A percentile compares a stretch with the other conserved stretches of the same genome.
These are phyloP conservation scores for Tuber magnatum DNA, from an alignment of 495 filamentous ascomycete genomes.

Conservation along the genomic window DNA sequence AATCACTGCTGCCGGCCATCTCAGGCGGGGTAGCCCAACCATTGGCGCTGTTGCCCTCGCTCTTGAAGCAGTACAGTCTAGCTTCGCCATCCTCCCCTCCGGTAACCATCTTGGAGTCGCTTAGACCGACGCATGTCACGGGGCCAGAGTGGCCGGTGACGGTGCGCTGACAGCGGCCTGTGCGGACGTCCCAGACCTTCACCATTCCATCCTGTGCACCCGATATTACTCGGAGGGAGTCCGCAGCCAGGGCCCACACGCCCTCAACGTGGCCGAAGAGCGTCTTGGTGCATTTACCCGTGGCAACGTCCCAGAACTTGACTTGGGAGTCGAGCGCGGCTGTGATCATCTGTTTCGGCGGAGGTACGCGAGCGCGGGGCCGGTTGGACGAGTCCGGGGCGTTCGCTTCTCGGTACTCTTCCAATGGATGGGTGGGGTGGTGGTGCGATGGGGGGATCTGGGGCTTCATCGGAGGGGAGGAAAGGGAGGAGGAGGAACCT, in stretches of 20 bases:
- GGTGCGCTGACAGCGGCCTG: conserved; percentile 82
- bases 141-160: conserved; percentile 83
- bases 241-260: conserved; percentile 88
- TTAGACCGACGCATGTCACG: conserved; percentile 85
- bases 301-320: conserved; percentile 83
- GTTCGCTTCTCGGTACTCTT: conserved; percentile 45
- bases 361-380: conserved; percentile 60
- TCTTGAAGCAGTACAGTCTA: conserved; percentile 75
- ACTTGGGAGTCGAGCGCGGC: conserved; percentile 85
- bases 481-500: neutral
- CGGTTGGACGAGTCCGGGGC: conserved; percentile 51
- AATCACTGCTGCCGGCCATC: conserved; percentile 29
- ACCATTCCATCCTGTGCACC: conserved; percentile 91
- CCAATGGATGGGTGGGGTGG: conserved; percentile 39
- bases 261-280: conserved; percentile 97
- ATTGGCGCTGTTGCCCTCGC: conserved; percentile 40
- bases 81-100: conserved; percentile 91
- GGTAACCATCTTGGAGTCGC: conserved; percentile 76
- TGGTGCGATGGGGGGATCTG: conserved; percentile 44
- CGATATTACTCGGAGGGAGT: conserved; percentile 79
- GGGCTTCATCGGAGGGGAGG: conserved; percentile 15
- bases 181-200: conserved; percentile 91
- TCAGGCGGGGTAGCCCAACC: conserved; percentile 37
- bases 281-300: conserved; percentile 72
- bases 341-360: conserved; percentile 76